These are phyloP conservation scores for Hemileia vastatrix DNA, from an alignment of 1,284 basidiomycete species.

Conservation along the genomic window DNA sequence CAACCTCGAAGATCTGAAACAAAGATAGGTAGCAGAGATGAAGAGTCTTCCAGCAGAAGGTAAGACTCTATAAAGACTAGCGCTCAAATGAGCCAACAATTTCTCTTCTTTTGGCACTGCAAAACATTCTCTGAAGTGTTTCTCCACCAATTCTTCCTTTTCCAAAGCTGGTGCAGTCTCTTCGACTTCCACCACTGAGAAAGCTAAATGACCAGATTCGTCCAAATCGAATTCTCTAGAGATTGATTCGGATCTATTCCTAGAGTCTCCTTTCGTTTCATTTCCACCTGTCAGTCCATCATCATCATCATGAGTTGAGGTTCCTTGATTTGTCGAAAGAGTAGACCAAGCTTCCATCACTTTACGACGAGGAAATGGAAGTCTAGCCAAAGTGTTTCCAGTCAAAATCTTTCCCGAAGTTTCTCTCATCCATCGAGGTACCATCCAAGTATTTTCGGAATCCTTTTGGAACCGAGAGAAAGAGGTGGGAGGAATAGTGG, in stretches of 20 bases:
- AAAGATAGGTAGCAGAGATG: slow-evolving; percentile 76
- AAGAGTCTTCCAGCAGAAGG: slow-evolving; percentile 76
- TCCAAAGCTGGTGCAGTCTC: neutral
- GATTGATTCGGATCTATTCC: neutral
- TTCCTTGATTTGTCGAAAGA: neutral
- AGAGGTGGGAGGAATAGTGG: slow-evolving; percentile 22
- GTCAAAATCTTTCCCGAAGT: slow-evolving; percentile 25
- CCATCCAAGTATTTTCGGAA: slow-evolving; percentile 28
- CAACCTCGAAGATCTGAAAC: slow-evolving; percentile 73
- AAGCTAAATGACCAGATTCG: neutral
- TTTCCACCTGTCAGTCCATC: neutral
- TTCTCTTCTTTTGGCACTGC: too few species aligned
- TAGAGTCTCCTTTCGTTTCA: too few species aligned
- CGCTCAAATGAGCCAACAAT: too few species aligned
- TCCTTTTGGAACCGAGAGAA: slow-evolving; percentile 28
- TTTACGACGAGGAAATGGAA: neutral
- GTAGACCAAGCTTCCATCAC: neutral
- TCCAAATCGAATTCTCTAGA: neutral
- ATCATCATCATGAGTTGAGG: neutral
- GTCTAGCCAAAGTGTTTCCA: neutral
- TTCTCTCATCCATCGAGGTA: slow-evolving; percentile 28
- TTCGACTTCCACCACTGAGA: neutral
- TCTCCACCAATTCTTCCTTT: neutral
- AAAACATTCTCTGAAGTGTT: slow-evolving; percentile 29
- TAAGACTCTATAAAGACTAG: slow-evolving; percentile 73